Base-by-base conservation (phyloP, 176 grass and related monocot species). In the Secale cereale region DNA sequence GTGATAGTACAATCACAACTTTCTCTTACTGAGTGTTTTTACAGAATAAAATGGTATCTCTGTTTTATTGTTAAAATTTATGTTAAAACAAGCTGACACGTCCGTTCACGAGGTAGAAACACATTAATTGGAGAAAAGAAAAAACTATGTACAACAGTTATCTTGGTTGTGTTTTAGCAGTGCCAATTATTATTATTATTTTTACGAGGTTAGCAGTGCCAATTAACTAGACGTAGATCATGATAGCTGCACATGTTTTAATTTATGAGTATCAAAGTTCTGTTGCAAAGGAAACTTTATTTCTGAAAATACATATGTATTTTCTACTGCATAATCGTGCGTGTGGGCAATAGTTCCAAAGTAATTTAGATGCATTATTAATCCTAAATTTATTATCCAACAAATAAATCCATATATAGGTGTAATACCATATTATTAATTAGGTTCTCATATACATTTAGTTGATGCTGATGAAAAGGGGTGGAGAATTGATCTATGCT, bases 391-490 rank as follows among this genome's bases (percentile, higher is more conserved):
- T 30, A 8, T 77, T 59, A 10, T 74, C 6, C 20, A 46, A 35
- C 15, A 46, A 57, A 41, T 30, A 15, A 57, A 27, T 57, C 56
- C 35, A 78, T 59, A 71, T 59, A 37, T 3, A 68, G 81, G n/a
- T 30, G 46, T 71, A 77, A 20, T 74, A 36, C 20, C 17, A 54
- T 52, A 5, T 77, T 30, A 69, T 20, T 48, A 36, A 57, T 35
- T 80, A 11, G 31, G 30, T 79, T 56, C 10, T 69, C 25, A 85
- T 77, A 39, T 89, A 59, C 31, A 65, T 77, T 30, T 67, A 97
- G 94, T 32, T 97, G 17, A 77, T 97, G 87, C 68, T 97, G 27
- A 94, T 97, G 92, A 97, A 89, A 94, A 94, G 88, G 45, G 94
- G 94, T 68, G 94, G 94, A 88, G 50, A 97, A 33, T 86, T 97